A percentile compares a stretch with the other conserved stretches of the same genome.
These are phyloP conservation scores for Zizania latifolia DNA, from an alignment of 176 grass and related monocot genomes.

Conservation along the genomic window DNA sequence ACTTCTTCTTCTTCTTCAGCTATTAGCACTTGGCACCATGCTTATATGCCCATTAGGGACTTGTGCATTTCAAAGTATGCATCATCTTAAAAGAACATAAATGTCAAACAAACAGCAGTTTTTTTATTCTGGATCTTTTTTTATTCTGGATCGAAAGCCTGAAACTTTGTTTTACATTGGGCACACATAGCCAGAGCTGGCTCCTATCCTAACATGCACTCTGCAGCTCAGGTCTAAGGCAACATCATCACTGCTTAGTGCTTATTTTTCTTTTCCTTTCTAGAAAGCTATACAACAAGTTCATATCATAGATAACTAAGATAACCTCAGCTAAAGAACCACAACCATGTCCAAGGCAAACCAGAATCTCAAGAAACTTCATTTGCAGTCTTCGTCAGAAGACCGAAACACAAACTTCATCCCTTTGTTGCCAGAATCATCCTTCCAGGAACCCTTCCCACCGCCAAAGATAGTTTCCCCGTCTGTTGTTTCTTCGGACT, in stretches of 20 bases:
- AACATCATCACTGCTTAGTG: background rate
- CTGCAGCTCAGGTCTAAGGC: background rate
- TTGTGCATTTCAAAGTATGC: background rate
- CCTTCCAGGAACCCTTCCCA: background rate
- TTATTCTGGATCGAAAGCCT: background rate
- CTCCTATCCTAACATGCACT: no score
- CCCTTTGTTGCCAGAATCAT: constrained; percentile 24
- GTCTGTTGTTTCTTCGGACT: background rate
- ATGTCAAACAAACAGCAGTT: background rate
- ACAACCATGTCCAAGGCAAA: background rate
- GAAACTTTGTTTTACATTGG: background rate
- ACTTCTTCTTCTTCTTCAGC: background rate
- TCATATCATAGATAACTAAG: background rate
- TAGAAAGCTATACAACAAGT: constrained; percentile 17
- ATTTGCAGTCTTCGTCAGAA: constrained; percentile 12
- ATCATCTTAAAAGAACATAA: background rate
- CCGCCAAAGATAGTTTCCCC: background rate
- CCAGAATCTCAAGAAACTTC: constrained; percentile 9
- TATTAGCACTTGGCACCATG: background rate
- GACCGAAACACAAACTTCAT: constrained; percentile 7
- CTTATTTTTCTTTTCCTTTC: constrained; percentile 8
- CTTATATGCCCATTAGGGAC: background rate
- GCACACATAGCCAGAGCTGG: background rate
- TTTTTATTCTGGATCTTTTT: no score
- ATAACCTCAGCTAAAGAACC: constrained; percentile 13